These are phyloP conservation scores for Domatiomyces catenatus DNA, from an alignment of 2,329 filamentous ascomycete species.

Conservation along the genomic window DNA sequence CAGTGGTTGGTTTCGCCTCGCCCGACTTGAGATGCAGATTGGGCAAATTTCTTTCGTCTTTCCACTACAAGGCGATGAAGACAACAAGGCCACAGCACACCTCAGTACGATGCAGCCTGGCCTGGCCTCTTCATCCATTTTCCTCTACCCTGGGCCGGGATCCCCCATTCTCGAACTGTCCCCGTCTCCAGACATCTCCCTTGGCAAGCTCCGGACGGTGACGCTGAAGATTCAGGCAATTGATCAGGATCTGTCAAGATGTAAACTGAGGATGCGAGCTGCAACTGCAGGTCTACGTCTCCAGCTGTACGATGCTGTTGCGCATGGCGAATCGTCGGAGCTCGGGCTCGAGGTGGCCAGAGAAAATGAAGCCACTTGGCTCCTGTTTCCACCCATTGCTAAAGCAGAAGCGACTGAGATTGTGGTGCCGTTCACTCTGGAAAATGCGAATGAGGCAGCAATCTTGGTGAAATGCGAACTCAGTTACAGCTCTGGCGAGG, in stretches of 20 bases:
- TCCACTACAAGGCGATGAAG: constrained; percentile 5
- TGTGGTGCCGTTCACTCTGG: constrained; percentile 65
- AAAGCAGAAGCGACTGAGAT: constrained; percentile 22
- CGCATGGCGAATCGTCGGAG: not conserved
- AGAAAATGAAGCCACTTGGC: not conserved
- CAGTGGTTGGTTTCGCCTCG: constrained; percentile 13
- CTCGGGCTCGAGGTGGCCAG: not conserved
- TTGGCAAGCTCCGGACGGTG: constrained; percentile 63
- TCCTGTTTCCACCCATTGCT: not conserved
- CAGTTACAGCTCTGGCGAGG: constrained; percentile 52
- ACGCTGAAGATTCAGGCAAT: constrained; percentile 47
- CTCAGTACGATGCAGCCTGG: not conserved
- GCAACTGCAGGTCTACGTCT: constrained; percentile 52
- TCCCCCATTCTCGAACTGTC: constrained; percentile 36
- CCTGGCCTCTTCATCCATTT: not conserved
- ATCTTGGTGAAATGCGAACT: constrained; percentile 53
- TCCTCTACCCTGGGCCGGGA: constrained; percentile 11
- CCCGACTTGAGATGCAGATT: constrained; percentile 9
- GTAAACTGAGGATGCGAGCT: constrained; percentile 46
- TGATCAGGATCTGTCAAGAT: constrained; percentile 29
- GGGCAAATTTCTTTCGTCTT: constrained; percentile 12
- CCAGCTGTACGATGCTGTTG: constrained; percentile 41
- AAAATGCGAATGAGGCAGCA: constrained; percentile 53
- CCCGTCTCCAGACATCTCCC: constrained; percentile 55
- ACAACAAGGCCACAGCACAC: not conserved